These are phyloP conservation scores for Meyerozyma guilliermondii DNA, from an alignment of 1,139 yeast genomes.

Conservation along the genomic window DNA sequence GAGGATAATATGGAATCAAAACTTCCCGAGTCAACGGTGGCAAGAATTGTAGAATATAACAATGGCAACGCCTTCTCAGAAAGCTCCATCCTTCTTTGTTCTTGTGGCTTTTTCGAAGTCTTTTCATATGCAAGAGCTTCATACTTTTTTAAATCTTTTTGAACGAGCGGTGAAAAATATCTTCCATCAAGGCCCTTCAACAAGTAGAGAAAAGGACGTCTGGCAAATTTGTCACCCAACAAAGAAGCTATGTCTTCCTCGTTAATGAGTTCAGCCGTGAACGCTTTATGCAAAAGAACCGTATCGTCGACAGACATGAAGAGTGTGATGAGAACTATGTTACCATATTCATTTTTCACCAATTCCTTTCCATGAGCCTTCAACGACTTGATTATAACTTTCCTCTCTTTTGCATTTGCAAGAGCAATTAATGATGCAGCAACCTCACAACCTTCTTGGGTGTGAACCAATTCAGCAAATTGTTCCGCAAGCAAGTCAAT, in stretches of 20 bases:
- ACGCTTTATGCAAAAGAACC: constrained; percentile 70
- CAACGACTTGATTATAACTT: constrained; percentile 63
- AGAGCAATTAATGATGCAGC: constrained; percentile 75
- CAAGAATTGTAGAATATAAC: constrained; percentile 51
- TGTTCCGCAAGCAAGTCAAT: constrained; percentile 83
- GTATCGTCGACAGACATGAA: constrained; percentile 94
- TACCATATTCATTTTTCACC: constrained; percentile 83
- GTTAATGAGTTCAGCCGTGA: constrained; percentile 53
- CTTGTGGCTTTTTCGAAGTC: constrained; percentile 84
- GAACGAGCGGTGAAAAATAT: constrained; percentile 70
- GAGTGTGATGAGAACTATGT: constrained; percentile 69
- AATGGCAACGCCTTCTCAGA: constrained; percentile 61
- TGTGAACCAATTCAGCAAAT: constrained; percentile 91
- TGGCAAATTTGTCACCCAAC: constrained; percentile 67
- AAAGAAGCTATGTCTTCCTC: constrained; percentile 53
- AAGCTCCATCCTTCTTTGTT: constrained; percentile 68
- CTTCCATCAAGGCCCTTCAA: constrained; percentile 77
- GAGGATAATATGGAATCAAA: constrained; percentile 47
- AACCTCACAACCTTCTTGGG: constrained; percentile 90
- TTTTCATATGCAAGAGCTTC: constrained; percentile 59
- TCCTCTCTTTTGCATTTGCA: constrained; percentile 92
- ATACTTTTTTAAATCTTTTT: constrained; percentile 56
- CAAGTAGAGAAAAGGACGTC: constrained; percentile 85
- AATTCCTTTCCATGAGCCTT: constrained; percentile 70
- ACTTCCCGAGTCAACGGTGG: constrained; percentile 27